Percentiles rank a stretch among this genome's conserved stretches.
Conservation (phyloP, 257 asterid species). For the Solanum pinnatisectum region DNA sequence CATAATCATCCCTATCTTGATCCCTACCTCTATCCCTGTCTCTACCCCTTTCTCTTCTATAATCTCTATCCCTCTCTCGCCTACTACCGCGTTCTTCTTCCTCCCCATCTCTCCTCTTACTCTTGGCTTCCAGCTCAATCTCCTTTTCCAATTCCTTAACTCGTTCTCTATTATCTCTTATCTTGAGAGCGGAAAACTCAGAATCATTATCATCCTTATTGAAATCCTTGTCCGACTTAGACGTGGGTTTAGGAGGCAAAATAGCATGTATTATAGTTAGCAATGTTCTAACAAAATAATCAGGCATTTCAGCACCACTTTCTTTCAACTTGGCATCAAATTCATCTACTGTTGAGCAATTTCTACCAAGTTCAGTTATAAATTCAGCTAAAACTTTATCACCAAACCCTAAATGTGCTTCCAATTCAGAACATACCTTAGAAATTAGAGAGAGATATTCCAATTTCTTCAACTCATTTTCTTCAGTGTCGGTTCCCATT, state of each 20-base stretch:
- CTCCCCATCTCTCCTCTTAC: slow-evolving; percentile 24
- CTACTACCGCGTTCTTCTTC: slow-evolving; percentile 12
- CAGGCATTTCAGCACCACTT: slow-evolving; percentile 77
- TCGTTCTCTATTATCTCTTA: slow-evolving; percentile 58
- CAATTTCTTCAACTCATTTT: slow-evolving; percentile 49
- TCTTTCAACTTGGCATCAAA: slow-evolving; percentile 58
- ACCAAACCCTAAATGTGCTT: slow-evolving; percentile 56
- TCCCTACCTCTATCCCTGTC: slow-evolving; percentile 23
- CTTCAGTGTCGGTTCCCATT: slow-evolving; percentile 33
- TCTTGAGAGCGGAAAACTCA: slow-evolving; percentile 46
- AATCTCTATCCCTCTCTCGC: not conserved
- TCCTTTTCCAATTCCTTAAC: slow-evolving; percentile 81
- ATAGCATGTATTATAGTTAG: slow-evolving; percentile 82
- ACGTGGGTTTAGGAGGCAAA: slow-evolving; percentile 46
- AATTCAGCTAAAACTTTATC: slow-evolving; percentile 79
- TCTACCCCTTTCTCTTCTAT: slow-evolving; percentile 16
- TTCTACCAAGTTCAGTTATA: slow-evolving; percentile 63
- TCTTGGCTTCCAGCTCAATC: slow-evolving; percentile 55
- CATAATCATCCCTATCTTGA: slow-evolving; percentile 10
- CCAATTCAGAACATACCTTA: slow-evolving; percentile 75
- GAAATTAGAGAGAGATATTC: slow-evolving; percentile 76
- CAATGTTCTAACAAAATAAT: slow-evolving; percentile 72
- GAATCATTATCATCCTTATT: slow-evolving; percentile 27
- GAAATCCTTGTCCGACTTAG: slow-evolving; percentile 24
- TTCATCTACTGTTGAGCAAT: slow-evolving; percentile 41